These are phyloP conservation scores for Xylaria digitata DNA, from an alignment of 2,329 filamentous ascomycete genomes.

Conservation along the genomic window DNA sequence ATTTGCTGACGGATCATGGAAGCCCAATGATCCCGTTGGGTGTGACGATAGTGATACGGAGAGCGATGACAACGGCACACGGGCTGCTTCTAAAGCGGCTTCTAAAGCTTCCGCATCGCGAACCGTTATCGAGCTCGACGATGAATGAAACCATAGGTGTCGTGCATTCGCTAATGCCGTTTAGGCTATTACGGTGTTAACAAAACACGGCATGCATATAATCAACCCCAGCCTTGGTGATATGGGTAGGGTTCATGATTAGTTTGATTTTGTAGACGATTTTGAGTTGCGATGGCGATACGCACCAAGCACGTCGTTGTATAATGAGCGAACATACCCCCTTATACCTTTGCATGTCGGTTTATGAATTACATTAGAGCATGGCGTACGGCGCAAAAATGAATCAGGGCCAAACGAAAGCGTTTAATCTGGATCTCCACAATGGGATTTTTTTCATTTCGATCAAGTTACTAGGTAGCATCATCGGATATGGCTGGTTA, in stretches of 20 bases:
- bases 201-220: neutral
- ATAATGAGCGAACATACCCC: constrained; percentile 11
- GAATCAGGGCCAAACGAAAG: neutral
- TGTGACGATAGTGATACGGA: constrained; percentile 50
- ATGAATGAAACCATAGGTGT: constrained; percentile 26
- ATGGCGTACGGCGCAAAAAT: constrained; percentile 30
- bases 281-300: neutral
- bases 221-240: neutral
- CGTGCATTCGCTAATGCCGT: neutral
- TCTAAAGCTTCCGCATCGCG: constrained; percentile 35
- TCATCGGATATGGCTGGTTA: constrained; percentile 3
- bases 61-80: constrained; percentile 47
- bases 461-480: neutral
- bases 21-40: constrained; percentile 52
- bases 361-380: constrained; percentile 27
- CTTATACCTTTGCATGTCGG: constrained; percentile 13
- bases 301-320: neutral
- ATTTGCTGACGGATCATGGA: constrained; percentile 73
- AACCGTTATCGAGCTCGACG: constrained; percentile 42
- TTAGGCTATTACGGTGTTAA: neutral
- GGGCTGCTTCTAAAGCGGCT: constrained; percentile 28
- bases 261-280: neutral
- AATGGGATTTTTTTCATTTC: constrained; percentile 9
- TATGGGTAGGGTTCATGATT: too few species aligned
- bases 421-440: constrained; percentile 5